Conservation (phyloP, 768 basidiomycete genomes). For the Leccinum boreale region DNA sequence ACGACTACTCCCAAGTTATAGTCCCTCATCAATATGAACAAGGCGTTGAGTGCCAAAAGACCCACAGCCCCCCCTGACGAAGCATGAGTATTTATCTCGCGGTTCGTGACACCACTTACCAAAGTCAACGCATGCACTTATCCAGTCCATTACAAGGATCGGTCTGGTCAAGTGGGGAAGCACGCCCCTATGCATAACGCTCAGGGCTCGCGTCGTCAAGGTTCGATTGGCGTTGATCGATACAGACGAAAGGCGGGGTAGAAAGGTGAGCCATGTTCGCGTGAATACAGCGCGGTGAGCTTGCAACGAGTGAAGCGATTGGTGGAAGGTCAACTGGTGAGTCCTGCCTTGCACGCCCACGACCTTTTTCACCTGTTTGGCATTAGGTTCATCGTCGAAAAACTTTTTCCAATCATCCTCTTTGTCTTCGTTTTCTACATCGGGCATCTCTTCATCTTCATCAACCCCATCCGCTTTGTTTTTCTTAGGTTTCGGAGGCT, state of each 20-base stretch:
- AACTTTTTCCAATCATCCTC: conserved; percentile 74
- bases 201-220: conserved; percentile 57
- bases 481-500: conserved; percentile 50
- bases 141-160: conserved; percentile 88
- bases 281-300: conserved; percentile 83
- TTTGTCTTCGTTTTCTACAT: conserved; percentile 42
- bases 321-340: conserved; percentile 68
- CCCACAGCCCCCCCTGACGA: conserved; percentile 75
- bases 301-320: conserved; percentile 69
- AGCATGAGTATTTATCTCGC: not conserved
- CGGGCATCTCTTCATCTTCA: conserved; percentile 31
- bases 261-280: conserved; percentile 70
- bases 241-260: conserved; percentile 53
- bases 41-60: conserved; percentile 83
- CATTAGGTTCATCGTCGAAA: conserved; percentile 62
- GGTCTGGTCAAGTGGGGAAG: conserved; percentile 80
- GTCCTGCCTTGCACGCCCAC: conserved; percentile 44
- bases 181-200: conserved; percentile 79
- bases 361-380: conserved; percentile 35
- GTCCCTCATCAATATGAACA: conserved; percentile 87
- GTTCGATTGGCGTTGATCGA: conserved; percentile 30
- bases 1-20: conserved; percentile 77
- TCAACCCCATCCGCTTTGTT: conserved; percentile 39
- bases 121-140: conserved; percentile 76
- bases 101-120: conserved; percentile 42